phyloP scores from a whole-genome alignment of 805 yeast genomes.

The Saturnispora halmiae region DNA sequence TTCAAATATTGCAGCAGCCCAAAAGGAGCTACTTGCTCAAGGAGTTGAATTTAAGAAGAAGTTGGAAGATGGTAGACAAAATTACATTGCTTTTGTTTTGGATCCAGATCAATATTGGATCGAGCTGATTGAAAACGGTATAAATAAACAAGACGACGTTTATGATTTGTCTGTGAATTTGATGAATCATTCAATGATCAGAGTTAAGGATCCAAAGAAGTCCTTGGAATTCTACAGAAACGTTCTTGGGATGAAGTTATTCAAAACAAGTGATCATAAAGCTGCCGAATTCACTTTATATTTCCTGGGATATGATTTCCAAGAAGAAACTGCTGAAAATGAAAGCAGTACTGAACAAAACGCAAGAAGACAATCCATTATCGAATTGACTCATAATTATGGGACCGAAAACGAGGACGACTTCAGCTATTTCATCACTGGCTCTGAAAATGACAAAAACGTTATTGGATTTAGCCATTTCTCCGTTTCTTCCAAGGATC shows the following conservation, averaged over 20 bases:
- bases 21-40: slow-evolving; percentile 45
- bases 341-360: slow-evolving; percentile 28
- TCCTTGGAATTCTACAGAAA: slow-evolving; percentile 73
- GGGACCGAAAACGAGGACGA: slow-evolving; percentile 79
- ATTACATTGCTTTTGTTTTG: slow-evolving; percentile 84
- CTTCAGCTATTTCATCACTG: slow-evolving; percentile 78
- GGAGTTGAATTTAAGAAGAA: slow-evolving; percentile 77
- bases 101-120: slow-evolving; percentile 98
- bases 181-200: slow-evolving; percentile 87
- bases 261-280: slow-evolving; percentile 46
- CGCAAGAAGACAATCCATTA: slow-evolving; percentile 50
- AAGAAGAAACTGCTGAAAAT: slow-evolving; percentile 35
- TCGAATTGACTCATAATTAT: slow-evolving; percentile 92
- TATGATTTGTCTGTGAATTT: slow-evolving; percentile 36
- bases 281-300: slow-evolving; percentile 77
- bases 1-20: slow-evolving; percentile 59
- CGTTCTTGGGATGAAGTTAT: slow-evolving; percentile 71
- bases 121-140: slow-evolving; percentile 62
- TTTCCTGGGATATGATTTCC: slow-evolving; percentile 68
- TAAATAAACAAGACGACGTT: slow-evolving; percentile 32
- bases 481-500: slow-evolving; percentile 60
- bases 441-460: slow-evolving; percentile 33
- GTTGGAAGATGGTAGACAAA: slow-evolving; percentile 83
- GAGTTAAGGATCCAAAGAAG: slow-evolving; percentile 75
- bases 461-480: slow-evolving; percentile 85